Evolutionary conservation across 495 filamentous ascomycete genomes (phyloP).

Genomic region (Staphylotrichum tortipilum): DNA sequence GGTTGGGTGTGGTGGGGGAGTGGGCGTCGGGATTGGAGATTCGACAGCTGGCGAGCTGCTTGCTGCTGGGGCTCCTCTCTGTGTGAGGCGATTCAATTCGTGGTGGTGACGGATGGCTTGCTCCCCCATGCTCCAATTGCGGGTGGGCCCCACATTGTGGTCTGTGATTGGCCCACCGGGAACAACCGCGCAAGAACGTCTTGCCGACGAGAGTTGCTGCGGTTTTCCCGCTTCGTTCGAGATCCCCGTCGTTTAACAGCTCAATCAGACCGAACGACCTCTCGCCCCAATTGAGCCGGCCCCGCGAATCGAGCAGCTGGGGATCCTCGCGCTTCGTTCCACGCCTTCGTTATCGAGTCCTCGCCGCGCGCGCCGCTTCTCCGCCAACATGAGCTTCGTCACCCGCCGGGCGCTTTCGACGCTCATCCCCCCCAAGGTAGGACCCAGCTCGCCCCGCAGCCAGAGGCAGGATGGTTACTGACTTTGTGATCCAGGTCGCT

Average conservation of each 20-base stretch:
- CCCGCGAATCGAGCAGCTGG: conserved; percentile 7
- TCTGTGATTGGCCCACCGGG: conserved; percentile 22
- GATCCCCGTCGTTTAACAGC: conserved; percentile 15
- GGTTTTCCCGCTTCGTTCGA: conserved; percentile 20
- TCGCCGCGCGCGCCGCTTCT: conserved; percentile 14
- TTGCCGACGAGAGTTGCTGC: conserved; percentile 16
- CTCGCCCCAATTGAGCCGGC: conserved; percentile 17
- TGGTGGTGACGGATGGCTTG: conserved; percentile 1
- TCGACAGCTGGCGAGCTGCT: not conserved
- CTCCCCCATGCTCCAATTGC: conserved; percentile 5
- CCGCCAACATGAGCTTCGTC: conserved; percentile 81
- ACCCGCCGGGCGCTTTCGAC: conserved; percentile 85
- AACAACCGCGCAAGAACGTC: conserved; percentile 27
- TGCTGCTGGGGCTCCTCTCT: not conserved
- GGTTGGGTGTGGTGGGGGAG: not conserved
- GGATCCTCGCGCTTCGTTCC: conserved; percentile 1
- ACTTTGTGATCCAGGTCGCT: conserved; percentile 48
- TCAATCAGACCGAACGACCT: conserved; percentile 18
- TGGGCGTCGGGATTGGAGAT: not conserved
- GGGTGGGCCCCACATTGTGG: conserved; percentile 6
- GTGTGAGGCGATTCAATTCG: conserved; percentile 8
- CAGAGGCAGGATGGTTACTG: conserved; percentile 16
- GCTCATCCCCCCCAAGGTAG: conserved; percentile 95
- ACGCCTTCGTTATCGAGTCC: conserved; percentile 11
- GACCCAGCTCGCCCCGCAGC: conserved; percentile 13